These are phyloP conservation scores for Akanthomyces lecanii DNA, from an alignment of 2,329 filamentous ascomycete species.

Conservation along the genomic window DNA sequence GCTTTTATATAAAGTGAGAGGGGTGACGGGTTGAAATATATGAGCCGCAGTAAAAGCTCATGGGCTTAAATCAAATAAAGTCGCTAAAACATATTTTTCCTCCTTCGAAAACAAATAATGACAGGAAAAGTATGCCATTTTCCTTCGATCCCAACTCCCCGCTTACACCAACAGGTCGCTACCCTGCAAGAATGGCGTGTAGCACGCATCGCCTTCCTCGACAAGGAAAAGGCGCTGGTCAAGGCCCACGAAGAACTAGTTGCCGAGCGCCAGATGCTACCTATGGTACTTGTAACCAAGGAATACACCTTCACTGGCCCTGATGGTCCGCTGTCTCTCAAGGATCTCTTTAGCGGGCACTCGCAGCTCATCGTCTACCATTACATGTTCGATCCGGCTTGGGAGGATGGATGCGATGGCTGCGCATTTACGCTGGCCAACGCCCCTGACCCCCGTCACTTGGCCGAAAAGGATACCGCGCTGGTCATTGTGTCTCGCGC, in stretches of 20 bases:
- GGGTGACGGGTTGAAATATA: too few relatives aligned
- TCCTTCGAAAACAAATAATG: not conserved
- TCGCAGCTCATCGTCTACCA: slow-evolving; percentile 35
- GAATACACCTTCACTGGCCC: slow-evolving; percentile 29
- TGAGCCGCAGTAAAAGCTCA: too few relatives aligned
- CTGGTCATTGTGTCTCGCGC: slow-evolving; percentile 32
- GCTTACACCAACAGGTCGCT: slow-evolving; percentile 19
- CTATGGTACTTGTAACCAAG: slow-evolving; percentile 30
- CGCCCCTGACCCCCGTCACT: slow-evolving; percentile 30
- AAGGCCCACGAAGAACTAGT: slow-evolving; percentile 22
- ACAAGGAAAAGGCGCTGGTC: slow-evolving; percentile 25
- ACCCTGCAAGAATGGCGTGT: slow-evolving; percentile 24
- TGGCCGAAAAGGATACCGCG: slow-evolving; percentile 28
- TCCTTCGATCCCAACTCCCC: too few relatives aligned
- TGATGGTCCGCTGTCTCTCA: slow-evolving; percentile 21
- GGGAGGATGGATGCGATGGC: slow-evolving; percentile 28
- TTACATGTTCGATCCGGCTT: slow-evolving; percentile 34
- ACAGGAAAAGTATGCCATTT: not conserved
- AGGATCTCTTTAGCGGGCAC: slow-evolving; percentile 25
- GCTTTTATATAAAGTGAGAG: too few relatives aligned
- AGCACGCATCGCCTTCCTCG: slow-evolving; percentile 25
- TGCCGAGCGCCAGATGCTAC: slow-evolving; percentile 28
- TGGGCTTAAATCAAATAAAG: not conserved
- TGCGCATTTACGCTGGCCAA: slow-evolving; percentile 33
- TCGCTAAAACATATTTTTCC: not conserved